A percentile compares a stretch with the other conserved stretches of the same genome.
These are phyloP conservation scores for Podaxis sp. DNA, from an alignment of 768 basidiomycete species.

Conservation along the genomic window DNA sequence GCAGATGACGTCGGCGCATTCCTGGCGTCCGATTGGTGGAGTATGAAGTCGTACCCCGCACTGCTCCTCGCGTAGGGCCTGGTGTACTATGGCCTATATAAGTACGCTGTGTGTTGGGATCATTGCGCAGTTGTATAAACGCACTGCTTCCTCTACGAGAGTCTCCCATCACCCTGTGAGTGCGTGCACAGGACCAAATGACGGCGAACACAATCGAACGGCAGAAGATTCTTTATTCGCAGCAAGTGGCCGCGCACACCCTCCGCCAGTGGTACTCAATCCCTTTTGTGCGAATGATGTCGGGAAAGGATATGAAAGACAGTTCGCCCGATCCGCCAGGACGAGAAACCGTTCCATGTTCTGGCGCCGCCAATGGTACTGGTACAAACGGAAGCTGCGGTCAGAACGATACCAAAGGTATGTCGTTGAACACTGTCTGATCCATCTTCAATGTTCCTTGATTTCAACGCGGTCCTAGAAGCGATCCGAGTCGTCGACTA, in stretches of 20 bases:
- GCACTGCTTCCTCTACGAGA: slow-evolving; percentile 13
- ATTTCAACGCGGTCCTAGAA: not conserved
- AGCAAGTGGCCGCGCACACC: slow-evolving; percentile 41
- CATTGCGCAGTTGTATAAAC: slow-evolving; percentile 12
- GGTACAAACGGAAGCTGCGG: not conserved
- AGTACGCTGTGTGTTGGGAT: not conserved
- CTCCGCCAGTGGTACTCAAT: slow-evolving; percentile 38
- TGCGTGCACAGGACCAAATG: slow-evolving; percentile 15
- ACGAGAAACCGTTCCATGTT: not conserved
- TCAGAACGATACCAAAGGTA: not conserved
- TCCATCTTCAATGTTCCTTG: not conserved
- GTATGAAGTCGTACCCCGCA: slow-evolving; percentile 9
- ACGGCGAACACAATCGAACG: slow-evolving; percentile 35
- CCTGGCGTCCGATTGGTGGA: slow-evolving; percentile 12
- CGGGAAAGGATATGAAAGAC: not conserved
- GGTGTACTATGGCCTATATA: not conserved
- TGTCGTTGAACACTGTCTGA: not conserved
- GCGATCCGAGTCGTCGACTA: not conserved
- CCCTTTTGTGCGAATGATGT: not conserved
- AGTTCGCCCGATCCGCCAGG: not conserved
- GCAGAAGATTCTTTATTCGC: slow-evolving; percentile 37
- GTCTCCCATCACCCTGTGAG: slow-evolving; percentile 4
- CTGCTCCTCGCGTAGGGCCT: slow-evolving; percentile 3
- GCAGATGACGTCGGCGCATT: slow-evolving; percentile 9
- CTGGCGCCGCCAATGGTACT: not conserved